Percentiles rank a stretch among this genome's conserved stretches.
Conservation (phyloP, 2,329 filamentous ascomycete genomes). For the Camptophora hylomeconis region DNA sequence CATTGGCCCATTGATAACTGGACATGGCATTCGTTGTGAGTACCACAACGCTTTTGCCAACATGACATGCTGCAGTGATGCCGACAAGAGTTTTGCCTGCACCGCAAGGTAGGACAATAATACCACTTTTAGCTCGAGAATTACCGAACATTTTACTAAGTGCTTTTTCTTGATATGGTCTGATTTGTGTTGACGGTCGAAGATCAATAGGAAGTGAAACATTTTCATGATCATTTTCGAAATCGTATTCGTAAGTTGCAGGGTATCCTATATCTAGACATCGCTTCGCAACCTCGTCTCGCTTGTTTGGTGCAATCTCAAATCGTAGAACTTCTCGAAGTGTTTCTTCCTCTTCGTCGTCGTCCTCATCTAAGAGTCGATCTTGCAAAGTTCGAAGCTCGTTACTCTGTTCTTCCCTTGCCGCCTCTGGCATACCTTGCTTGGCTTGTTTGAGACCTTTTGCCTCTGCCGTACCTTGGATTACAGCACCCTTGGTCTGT, state of each 20-base stretch:
- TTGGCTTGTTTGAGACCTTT: conserved; percentile 69
- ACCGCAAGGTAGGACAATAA: conserved; percentile 92
- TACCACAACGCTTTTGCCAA: conserved; percentile 92
- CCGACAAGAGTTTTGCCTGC: conserved; percentile 95
- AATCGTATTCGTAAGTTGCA: conserved; percentile 93
- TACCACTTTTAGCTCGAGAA: conserved; percentile 88
- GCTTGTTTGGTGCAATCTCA: conserved; percentile 68
- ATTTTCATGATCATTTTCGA: conserved; percentile 79
- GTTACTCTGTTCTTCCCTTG: conserved; percentile 12
- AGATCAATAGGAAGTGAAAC: conserved; percentile 88
- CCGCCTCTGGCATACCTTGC: conserved; percentile 22
- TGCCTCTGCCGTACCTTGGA: conserved; percentile 87
- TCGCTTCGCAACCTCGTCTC: conserved; percentile 78
- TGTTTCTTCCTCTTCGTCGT: conserved; percentile 73
- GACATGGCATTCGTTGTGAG: conserved; percentile 97
- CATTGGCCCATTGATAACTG: conserved; percentile 88
- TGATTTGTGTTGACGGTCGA: conserved; percentile 76
- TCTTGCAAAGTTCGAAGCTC: conserved; percentile 31
- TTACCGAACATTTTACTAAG: conserved; percentile 99
- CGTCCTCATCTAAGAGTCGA: conserved; percentile 55
- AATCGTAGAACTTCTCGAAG: conserved; percentile 85
- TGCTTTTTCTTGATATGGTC: conserved; percentile 92
- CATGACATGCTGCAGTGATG: conserved; percentile 95
- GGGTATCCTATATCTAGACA: conserved; percentile 79
- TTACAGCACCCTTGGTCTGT: conserved; percentile 76